Base-by-base conservation (phyloP, 1,139 yeast species). In the Nakaseomyces bracarensis region DNA sequence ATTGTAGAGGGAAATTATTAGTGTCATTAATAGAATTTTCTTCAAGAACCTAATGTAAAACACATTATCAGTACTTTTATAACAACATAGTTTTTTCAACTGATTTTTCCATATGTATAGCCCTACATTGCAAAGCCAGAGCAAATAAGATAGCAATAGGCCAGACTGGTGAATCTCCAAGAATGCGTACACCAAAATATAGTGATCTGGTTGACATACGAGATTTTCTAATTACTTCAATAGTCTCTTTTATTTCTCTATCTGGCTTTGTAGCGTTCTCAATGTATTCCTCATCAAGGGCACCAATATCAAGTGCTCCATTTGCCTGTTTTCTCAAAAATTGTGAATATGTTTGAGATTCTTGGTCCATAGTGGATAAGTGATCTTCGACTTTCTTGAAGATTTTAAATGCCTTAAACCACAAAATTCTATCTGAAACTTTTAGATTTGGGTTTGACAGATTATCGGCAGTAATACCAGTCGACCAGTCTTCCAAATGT, bases 161-260 rank as follows among this genome's bases (percentile, higher is more conserved):
- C 93, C 93, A 82, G 19, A 82, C 81, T 3, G 91, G 91, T 0
- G 89, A 87, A 66, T 82, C 91, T 1, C 87, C 86, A 42, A 82
- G 67, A 20, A 82, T 78, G 49, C 86, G 67, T 9, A 82, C 82
- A 31, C 91, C 93, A 41, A 82, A 63, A 47, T 79, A 78, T 41
- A 81, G 62, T 22, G 78, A 70, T 53, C 79, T 74, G 26, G 74
- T 68, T 4, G 83, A 75, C 30, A 81, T 64, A 50, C 74, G 67
- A 5, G 75, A 71, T 19, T 67, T 64, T 31, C 61, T 59, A 26
- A 74, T 68, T 29, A 74, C 68, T 38, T 62, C 64, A 2, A 71
- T 65, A 3, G 74, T 68, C 27, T 67, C 71, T 19, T 50, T 50
- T 21, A 67, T 56, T 38, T 66, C 67, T 1, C 63, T 58, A 39